These are phyloP conservation scores for Sporothrix phasma DNA, from an alignment of 2,329 filamentous ascomycete genomes.

Conservation along the genomic window DNA sequence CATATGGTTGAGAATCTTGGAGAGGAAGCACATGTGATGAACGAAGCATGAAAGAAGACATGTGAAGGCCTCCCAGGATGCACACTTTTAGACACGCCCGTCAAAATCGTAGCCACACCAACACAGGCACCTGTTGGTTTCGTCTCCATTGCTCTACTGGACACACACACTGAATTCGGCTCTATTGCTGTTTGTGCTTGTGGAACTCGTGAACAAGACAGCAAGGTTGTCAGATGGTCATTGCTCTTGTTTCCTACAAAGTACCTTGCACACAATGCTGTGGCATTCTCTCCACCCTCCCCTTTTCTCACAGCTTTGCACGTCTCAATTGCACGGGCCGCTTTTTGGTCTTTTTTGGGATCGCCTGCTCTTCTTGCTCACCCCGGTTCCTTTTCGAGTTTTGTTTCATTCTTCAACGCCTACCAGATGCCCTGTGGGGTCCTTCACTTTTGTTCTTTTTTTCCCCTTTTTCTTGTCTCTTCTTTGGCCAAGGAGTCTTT, in stretches of 20 bases:
- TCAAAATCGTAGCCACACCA: too few species aligned
- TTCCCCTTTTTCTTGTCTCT: neutral
- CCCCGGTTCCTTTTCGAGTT: neutral
- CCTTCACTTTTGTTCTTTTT: neutral
- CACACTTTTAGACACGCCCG: too few species aligned
- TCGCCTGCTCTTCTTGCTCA: neutral
- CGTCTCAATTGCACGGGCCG: constrained; percentile 1
- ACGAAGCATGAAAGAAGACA: too few species aligned
- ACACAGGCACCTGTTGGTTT: too few species aligned
- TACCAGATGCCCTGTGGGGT: neutral
- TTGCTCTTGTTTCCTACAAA: neutral
- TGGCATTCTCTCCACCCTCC: neutral
- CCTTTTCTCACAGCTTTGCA: neutral
- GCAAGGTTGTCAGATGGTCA: neutral
- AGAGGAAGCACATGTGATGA: neutral
- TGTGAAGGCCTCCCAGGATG: too few species aligned
- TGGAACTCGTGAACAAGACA: too few species aligned
- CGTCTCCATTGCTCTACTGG: too few species aligned
- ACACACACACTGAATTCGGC: too few species aligned
- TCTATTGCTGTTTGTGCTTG: too few species aligned
- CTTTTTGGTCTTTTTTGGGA: constrained; percentile 3
- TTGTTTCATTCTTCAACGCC: neutral
- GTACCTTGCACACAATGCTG: too few species aligned
- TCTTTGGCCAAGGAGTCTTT: too few species aligned
- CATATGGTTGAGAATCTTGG: neutral